Evolutionary conservation across 257 asterid species (phyloP), one percentile per base, ranked within the genome.

Genomic region (Osmanthus fragrans): DNA sequence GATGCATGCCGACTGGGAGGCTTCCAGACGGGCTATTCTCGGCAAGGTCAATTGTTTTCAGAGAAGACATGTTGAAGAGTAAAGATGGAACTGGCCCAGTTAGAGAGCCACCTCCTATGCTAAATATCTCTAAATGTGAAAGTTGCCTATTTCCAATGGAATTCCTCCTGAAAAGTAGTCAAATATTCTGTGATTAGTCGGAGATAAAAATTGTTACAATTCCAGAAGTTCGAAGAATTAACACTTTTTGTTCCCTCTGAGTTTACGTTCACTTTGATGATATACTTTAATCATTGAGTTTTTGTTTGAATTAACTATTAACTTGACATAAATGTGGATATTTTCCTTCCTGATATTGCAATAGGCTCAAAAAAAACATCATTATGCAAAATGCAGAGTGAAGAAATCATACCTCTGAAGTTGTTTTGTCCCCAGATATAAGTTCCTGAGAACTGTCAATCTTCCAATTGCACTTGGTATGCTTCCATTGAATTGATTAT

Each of bases 61-160:
- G 75, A 15, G 81, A 79, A 18, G 88, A 60, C 39, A 79, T 77
- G 74, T 85, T 82, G 78, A 85, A 82, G 70, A 82, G 58, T 4
- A 72, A 39, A 37, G 64, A 4, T 34, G 81, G 86, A 80, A 82
- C 77, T 56, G 39, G 4, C 56, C 88, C 88, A 5, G 75, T 56
- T n/a, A 85, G 77, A 30, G 36, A 63, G 73, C 51, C 45, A 65
- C 71, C 68, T 18, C 3, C 7, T 4, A 85, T 19, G 79, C 64
- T 19, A 67, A 85, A 67, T 67, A 9, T 9, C 69, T 67, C 81
- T 77, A 85, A 37, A 32, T 45, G 47, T 12, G 70, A 82, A 74
- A 91, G 90, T 91, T 88, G 34, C 79, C 84, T 47, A 91, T 68
- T 25, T 74, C 85, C 67, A 29, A 7, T 19, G 92, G 96, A 71